phyloP scores from a whole-genome alignment of 345 rosid genomes.

The Lumnitzera littorea region DNA sequence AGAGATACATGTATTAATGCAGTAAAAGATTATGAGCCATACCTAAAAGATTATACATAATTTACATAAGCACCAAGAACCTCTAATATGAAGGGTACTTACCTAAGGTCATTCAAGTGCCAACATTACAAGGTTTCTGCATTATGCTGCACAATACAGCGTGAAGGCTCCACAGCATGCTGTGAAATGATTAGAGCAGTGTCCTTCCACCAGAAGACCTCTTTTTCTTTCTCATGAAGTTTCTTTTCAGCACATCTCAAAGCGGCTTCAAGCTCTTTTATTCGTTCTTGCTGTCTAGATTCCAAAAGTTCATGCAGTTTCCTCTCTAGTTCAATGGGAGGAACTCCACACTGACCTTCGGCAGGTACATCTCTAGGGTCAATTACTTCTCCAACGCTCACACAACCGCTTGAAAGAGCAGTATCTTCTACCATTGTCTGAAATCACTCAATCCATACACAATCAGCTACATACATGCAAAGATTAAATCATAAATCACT shows the following conservation, averaged over 20 bases:
- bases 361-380: slow-evolving; percentile 14
- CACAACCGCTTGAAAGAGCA: slow-evolving; percentile 12
- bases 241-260: slow-evolving; percentile 28
- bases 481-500: no score
- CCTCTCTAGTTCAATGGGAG: slow-evolving; percentile 59
- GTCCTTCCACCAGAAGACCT: slow-evolving; percentile 78
- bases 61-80: no score
- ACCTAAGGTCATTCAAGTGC: not conserved
- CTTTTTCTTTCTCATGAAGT: slow-evolving; percentile 52
- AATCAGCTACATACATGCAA: no score
- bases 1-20: no score
- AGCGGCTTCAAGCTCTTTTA: slow-evolving; percentile 56
- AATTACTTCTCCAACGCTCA: slow-evolving; percentile 29
- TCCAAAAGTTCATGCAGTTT: slow-evolving; percentile 59
- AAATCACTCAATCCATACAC: not conserved
- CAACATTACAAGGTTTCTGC: not conserved
- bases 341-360: slow-evolving; percentile 33
- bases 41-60: no score
- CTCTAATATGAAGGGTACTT: no score
- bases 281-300: slow-evolving; percentile 56
- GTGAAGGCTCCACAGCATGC: slow-evolving; percentile 11
- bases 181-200: slow-evolving; percentile 42
- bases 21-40: no score
- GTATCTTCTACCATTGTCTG: slow-evolving; percentile 13
- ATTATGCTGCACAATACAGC: not conserved